Evolutionary conservation across 441 rosid genomes (phyloP).

Genomic region (Corymbia calophylla): DNA sequence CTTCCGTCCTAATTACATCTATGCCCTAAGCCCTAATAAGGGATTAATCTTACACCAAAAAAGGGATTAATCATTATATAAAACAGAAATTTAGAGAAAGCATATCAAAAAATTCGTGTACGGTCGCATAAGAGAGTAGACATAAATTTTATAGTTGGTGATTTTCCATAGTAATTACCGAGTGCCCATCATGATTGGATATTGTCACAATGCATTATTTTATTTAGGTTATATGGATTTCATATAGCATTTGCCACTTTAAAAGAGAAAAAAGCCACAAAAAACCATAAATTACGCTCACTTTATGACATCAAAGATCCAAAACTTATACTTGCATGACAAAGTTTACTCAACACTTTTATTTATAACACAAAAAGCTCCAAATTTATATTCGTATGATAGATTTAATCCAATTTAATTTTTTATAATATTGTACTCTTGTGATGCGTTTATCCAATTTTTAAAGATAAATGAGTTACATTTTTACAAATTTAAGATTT

Average conservation of each 20-base stretch:
- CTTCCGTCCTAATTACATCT: background rate
- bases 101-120: background rate
- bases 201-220: background rate
- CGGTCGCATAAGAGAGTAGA: background rate
- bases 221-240: background rate
- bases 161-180: fast-evolving
- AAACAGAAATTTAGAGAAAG: background rate
- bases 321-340: too few species aligned
- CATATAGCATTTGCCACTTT: fast-evolving
- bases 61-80: background rate
- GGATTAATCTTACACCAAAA: background rate
- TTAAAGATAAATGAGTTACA: too few species aligned
- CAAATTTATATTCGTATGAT: too few species aligned
- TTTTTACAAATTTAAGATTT: too few species aligned
- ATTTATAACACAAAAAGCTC: too few species aligned
- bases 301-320: too few species aligned
- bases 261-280: background rate
- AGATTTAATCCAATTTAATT: too few species aligned
- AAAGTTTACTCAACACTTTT: too few species aligned
- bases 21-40: background rate
- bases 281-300: too few species aligned
- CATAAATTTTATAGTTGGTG: background rate
- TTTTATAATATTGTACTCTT: too few species aligned
- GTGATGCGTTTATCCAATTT: too few species aligned
- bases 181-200: background rate